phyloP scores from a whole-genome alignment of 164 flowering plant genomes.

The Annona cherimola region DNA sequence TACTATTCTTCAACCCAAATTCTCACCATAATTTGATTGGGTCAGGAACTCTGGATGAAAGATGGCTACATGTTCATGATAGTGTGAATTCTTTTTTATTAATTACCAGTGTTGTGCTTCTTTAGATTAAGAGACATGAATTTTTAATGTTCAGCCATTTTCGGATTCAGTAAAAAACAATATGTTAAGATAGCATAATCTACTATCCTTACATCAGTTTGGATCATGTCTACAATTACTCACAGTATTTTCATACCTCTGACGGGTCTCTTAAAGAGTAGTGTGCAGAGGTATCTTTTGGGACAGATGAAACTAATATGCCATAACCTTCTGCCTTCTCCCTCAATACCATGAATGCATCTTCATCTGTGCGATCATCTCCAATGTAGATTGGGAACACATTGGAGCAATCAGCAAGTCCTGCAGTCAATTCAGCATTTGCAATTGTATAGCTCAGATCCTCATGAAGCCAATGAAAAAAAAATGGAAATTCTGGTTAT shows the following conservation, averaged over 20 bases:
- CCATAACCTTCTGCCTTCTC: slow-evolving; percentile 57
- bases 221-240: background rate
- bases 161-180: background rate
- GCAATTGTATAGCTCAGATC: background rate
- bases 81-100: background rate
- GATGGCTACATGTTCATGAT: background rate
- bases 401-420: slow-evolving; percentile 49
- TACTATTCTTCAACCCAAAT: too few relatives aligned
- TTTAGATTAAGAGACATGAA: background rate
- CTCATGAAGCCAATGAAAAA: background rate
- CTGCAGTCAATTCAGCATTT: slow-evolving; percentile 23
- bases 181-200: slow-evolving; percentile 40
- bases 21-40: too few relatives aligned
- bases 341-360: slow-evolving; percentile 43
- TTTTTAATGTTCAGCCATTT: background rate
- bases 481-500: background rate
- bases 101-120: background rate
- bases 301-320: slow-evolving; percentile 60
- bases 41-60: background rate
- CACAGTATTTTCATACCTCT: slow-evolving; percentile 37
- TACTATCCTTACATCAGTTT: slow-evolving; percentile 10
- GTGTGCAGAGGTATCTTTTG: slow-evolving; percentile 66
- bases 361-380: slow-evolving; percentile 86
- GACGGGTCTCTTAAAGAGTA: slow-evolving; percentile 70
- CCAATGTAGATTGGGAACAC: slow-evolving; percentile 78